Conservation (phyloP, 2,329 filamentous ascomycete species). For the Pyrenophora seminiperda region DNA sequence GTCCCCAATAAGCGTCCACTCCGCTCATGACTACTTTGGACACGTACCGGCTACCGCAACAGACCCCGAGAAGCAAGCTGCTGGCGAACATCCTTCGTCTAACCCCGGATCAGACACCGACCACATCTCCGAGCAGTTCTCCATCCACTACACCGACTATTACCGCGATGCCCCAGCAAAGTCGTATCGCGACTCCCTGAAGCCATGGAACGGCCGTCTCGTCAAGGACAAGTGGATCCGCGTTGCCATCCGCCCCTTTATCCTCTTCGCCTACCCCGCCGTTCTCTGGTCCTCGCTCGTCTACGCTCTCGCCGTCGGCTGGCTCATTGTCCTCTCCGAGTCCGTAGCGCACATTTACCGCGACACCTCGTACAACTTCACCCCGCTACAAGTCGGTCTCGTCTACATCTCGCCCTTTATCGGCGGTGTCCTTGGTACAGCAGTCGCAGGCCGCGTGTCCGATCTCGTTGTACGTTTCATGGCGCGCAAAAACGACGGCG, state of each 20-base stretch:
- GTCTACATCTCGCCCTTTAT: slow-evolving; percentile 91
- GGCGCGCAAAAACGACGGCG: slow-evolving; percentile 82
- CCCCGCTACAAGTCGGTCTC: slow-evolving; percentile 77
- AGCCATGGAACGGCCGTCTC: slow-evolving; percentile 77
- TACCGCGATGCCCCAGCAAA: slow-evolving; percentile 70
- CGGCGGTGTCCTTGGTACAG: slow-evolving; percentile 75
- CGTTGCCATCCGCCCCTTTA: slow-evolving; percentile 78
- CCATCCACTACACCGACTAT: slow-evolving; percentile 68
- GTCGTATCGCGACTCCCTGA: slow-evolving; percentile 75
- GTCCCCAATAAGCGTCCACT: slow-evolving; percentile 44
- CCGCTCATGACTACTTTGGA: slow-evolving; percentile 47
- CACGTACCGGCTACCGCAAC: slow-evolving; percentile 1
- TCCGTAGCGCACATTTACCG: slow-evolving; percentile 82
- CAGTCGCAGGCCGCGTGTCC: slow-evolving; percentile 84
- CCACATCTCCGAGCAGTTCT: slow-evolving; percentile 33
- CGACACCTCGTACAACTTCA: slow-evolving; percentile 76
- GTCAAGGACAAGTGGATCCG: slow-evolving; percentile 75
- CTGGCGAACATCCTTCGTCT: slow-evolving; percentile 14
- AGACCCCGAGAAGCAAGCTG: slow-evolving; percentile 31
- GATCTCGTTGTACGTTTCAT: slow-evolving; percentile 84
- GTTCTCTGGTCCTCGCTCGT: slow-evolving; percentile 87
- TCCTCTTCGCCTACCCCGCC: slow-evolving; percentile 84
- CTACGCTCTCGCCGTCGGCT: slow-evolving; percentile 87
- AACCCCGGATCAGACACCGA: slow-evolving; percentile 19
- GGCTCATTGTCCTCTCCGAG: slow-evolving; percentile 94